Conservation (phyloP, 2,329 filamentous ascomycete species). For the Paraphaeosphaeria sporulosa region DNA sequence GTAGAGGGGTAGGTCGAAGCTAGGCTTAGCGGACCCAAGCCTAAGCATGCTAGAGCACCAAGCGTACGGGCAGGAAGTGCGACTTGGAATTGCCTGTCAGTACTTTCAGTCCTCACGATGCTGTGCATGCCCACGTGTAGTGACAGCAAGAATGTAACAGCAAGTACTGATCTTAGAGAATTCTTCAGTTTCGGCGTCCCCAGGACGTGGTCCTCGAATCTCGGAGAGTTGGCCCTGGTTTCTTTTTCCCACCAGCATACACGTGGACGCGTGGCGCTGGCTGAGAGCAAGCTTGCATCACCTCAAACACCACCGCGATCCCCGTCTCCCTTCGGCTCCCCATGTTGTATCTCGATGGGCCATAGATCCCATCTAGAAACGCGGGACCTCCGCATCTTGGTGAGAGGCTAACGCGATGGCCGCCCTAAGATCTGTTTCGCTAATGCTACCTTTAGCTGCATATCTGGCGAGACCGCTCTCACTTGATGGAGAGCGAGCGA, state of each 20-base stretch:
- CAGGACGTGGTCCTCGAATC: neutral
- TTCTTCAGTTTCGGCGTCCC: too few relatives aligned
- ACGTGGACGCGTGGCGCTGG: neutral
- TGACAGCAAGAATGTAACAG: too few relatives aligned
- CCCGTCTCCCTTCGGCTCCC: neutral
- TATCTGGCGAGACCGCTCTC: neutral
- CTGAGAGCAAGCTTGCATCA: neutral
- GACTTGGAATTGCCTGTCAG: too few relatives aligned
- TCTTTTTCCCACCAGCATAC: neutral
- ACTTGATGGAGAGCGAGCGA: too few relatives aligned
- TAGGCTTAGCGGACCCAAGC: too few relatives aligned
- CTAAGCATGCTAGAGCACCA: too few relatives aligned
- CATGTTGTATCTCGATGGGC: neutral
- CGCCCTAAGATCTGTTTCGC: neutral
- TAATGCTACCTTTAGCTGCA: neutral
- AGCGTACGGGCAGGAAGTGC: too few relatives aligned
- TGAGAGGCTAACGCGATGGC: neutral
- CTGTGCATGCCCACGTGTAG: too few relatives aligned
- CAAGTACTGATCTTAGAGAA: too few relatives aligned
- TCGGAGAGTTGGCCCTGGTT: neutral
- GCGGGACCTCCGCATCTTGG: neutral
- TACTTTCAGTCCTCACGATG: too few relatives aligned
- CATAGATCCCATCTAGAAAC: neutral
- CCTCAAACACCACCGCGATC: neutral
- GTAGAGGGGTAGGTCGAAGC: too few relatives aligned